Percentiles rank a stretch among this genome's conserved stretches.
These are phyloP conservation scores for Geranomyces variabilis DNA, from an alignment of 192 early-diverging fungal genomes.

Conservation along the genomic window DNA sequence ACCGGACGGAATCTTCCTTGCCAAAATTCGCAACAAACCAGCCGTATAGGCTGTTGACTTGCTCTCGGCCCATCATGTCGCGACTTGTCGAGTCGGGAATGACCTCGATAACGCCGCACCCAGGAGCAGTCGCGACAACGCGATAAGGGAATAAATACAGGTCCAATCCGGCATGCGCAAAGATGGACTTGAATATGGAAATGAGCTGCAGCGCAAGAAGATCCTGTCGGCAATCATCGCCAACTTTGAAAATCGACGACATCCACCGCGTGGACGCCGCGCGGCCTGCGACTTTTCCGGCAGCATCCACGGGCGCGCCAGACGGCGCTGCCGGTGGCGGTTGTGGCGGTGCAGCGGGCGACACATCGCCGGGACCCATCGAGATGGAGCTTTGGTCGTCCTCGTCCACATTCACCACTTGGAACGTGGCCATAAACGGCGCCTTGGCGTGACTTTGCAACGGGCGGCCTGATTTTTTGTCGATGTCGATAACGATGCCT, in stretches of 20 bases:
- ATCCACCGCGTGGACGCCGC: conserved; percentile 53
- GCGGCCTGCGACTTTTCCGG: not conserved
- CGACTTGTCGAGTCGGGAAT: conserved; percentile 96
- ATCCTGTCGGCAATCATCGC: conserved; percentile 99
- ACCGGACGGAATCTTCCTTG: conserved; percentile 82
- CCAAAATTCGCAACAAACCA: conserved; percentile 95
- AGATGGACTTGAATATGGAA: conserved; percentile 96
- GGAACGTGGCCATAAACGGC: conserved; percentile 98
- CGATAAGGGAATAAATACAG: conserved; percentile 97
- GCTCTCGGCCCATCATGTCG: conserved; percentile 97
- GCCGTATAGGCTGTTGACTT: conserved; percentile 95
- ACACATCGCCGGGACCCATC: not conserved
- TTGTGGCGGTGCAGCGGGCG: not conserved
- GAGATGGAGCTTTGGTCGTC: not conserved
- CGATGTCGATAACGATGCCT: conserved; percentile 90
- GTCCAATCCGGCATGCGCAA: conserved; percentile 85
- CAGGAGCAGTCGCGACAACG: conserved; percentile 95
- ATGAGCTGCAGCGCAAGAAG: conserved; percentile 97
- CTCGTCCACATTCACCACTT: conserved; percentile 65
- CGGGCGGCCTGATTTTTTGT: conserved; percentile 90
- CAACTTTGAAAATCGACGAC: conserved; percentile 98
- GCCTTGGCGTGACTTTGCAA: conserved; percentile 98
- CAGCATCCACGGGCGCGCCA: not conserved
- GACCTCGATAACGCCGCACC: conserved; percentile 98
- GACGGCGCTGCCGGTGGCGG: not conserved